Base-by-base conservation (phyloP, 108 stramenopile species). In the Cyclostephanos tholiformis region DNA sequence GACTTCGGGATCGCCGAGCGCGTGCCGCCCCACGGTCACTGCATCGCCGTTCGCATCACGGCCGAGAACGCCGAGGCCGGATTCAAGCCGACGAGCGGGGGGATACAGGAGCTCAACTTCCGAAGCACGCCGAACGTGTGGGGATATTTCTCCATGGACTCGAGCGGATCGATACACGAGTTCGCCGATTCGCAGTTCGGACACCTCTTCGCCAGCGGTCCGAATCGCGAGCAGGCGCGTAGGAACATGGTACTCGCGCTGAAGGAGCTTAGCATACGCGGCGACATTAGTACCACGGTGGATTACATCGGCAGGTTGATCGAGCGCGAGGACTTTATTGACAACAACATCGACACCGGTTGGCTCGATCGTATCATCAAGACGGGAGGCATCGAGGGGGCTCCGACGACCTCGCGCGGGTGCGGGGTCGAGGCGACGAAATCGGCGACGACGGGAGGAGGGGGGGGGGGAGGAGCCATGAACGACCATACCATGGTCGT, bases 111-210 rank as follows among this genome's bases (percentile, higher is more conserved):
- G 84, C 81, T 99, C 63, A 99, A 99, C 78, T 99, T 99, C 72
- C 86, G 98, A 55, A 97, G 96, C 11, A 98, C 97, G 52, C 97
- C 97, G 13, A 96, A 97, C 80, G 99, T 99, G 16, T 99, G 99
- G 99, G 99, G 99, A 25, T 99, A 99, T 87, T 99, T 99, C 74
- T 89, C 88, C 52, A 98, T 99, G 86, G 97, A 99, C 85, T 90
- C 89, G 75, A 95, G 92, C 17, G 99, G 99, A 6, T 89, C 95
- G 51, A 96, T 99, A 41, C 99, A 99, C 83, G 98, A 99, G 84
- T 99, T 98, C 82, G 98, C 99, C 27, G 99, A 99, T 75, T 98
- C 97, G 6, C 99, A 99, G 77, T 99, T 99, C 86, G 99, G 99
- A 20, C 99, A 99, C 80, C 87, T 99, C 72, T 99, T 99, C 85